Conservation (phyloP, 2,329 filamentous ascomycete species). For the Alternaria consortialis region DNA sequence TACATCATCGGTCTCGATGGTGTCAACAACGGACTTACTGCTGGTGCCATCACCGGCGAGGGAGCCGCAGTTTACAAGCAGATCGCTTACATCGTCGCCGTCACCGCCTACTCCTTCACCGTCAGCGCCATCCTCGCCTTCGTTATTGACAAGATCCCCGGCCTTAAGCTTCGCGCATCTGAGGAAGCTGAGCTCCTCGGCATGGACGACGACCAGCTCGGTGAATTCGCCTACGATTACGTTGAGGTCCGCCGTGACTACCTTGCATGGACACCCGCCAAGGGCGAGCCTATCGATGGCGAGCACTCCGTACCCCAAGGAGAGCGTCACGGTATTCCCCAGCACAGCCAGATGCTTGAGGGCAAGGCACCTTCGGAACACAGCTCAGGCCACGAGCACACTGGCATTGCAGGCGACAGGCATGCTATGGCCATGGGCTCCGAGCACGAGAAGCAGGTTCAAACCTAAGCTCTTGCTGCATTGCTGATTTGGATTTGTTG, state of each 20-base stretch:
- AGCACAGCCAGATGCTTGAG: constrained; percentile 73
- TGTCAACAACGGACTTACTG: constrained; percentile 69
- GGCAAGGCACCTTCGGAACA: constrained; percentile 60
- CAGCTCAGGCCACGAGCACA: constrained; percentile 56
- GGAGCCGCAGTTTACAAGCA: constrained; percentile 81
- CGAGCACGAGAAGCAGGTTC: constrained; percentile 52
- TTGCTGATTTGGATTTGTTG: constrained; percentile 19
- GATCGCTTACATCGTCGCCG: constrained; percentile 76
- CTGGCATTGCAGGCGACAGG: constrained; percentile 61
- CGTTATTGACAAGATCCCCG: constrained; percentile 77
- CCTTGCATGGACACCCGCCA: constrained; percentile 84
- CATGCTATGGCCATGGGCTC: constrained; percentile 58
- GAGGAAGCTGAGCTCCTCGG: constrained; percentile 85
- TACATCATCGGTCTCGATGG: constrained; percentile 80
- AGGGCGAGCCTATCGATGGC: constrained; percentile 68
- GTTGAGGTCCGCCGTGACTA: constrained; percentile 89
- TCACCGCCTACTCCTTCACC: constrained; percentile 73
- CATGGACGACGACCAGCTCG: constrained; percentile 90
- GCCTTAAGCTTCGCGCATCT: constrained; percentile 79
- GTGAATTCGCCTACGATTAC: constrained; percentile 90
- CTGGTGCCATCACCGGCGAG: constrained; percentile 77
- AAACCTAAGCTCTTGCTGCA: constrained; percentile 18
- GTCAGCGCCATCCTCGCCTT: constrained; percentile 78
- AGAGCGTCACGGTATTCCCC: constrained; percentile 73
- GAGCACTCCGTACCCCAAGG: constrained; percentile 70